phyloP scores from a whole-genome alignment of 1,284 basidiomycete species.

The Neonothopanus nambi region DNA sequence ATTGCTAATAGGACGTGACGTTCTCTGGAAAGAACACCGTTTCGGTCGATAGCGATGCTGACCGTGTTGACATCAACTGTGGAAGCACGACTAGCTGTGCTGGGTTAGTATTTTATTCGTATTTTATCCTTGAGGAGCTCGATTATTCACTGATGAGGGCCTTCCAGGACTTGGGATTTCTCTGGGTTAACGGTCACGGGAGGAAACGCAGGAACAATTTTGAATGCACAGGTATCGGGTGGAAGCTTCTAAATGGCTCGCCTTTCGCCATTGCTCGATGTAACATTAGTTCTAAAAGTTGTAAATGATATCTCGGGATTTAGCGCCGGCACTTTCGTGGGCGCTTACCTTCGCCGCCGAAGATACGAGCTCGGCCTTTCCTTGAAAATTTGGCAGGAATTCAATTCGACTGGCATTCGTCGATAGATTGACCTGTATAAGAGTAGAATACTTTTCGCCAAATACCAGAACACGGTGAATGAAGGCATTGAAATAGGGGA shows the following conservation, averaged over 20 bases:
- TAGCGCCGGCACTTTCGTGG: too few species aligned
- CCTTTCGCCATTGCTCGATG: too few species aligned
- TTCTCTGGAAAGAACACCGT: constrained; percentile 11
- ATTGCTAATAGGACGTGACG: not conserved
- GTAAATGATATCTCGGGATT: too few species aligned
- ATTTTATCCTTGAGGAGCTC: not conserved
- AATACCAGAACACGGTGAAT: too few species aligned
- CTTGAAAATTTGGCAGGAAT: too few species aligned
- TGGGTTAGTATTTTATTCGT: constrained; percentile 11
- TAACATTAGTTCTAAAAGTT: too few species aligned
- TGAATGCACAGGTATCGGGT: constrained; percentile 8
- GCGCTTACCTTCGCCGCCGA: too few species aligned
- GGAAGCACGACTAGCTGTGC: constrained; percentile 18
- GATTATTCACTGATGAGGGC: not conserved
- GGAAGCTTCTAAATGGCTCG: constrained; percentile 6
- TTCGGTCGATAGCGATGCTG: constrained; percentile 8
- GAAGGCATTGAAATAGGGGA: too few species aligned
- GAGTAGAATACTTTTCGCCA: too few species aligned
- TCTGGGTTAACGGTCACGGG: constrained; percentile 11
- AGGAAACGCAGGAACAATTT: constrained; percentile 4
- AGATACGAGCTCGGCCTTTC: too few species aligned
- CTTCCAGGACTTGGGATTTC: constrained; percentile 10
- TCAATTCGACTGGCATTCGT: too few species aligned
- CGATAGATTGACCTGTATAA: too few species aligned
- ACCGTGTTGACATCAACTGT: constrained; percentile 13